These are phyloP conservation scores for Avena eriantha DNA, from an alignment of 176 grass and related monocot species.

Conservation along the genomic window DNA sequence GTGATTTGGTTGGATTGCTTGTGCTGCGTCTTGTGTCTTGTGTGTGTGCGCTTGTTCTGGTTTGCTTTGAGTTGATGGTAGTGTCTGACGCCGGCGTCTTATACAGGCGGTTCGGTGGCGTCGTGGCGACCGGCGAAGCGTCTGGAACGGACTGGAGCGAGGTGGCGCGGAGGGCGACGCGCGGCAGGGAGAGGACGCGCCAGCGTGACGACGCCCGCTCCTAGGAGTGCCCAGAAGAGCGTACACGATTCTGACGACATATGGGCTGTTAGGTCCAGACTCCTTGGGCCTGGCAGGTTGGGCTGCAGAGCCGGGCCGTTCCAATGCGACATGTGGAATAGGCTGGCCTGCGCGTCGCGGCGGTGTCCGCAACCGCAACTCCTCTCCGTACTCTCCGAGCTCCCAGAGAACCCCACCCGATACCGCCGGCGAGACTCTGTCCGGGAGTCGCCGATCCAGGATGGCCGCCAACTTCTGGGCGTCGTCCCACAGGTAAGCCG, in stretches of 20 bases:
- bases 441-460: background rate
- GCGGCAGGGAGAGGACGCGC: background rate
- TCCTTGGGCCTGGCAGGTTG: background rate
- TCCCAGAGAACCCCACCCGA: background rate
- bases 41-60: background rate
- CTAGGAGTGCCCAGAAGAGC: background rate
- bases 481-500: conserved; percentile 66
- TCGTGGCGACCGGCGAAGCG: conserved; percentile 1
- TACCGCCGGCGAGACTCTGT: conserved; percentile 27
- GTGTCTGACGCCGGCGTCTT: background rate
- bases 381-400: conserved; percentile 9
- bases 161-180: conserved; percentile 14
- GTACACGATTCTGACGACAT: no score
- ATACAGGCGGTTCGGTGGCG: background rate
- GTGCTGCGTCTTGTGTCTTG: background rate
- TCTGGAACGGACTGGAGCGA: conserved; percentile 21
- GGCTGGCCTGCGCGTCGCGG: background rate
- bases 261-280: no score
- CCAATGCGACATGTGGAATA: background rate
- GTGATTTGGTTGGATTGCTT: background rate
- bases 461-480: conserved; percentile 85
- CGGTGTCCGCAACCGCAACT: background rate
- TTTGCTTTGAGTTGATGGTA: background rate
- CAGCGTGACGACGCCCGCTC: background rate
- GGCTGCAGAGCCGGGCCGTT: background rate